A percentile compares a stretch with the other conserved stretches of the same genome.
phyloP scores from a whole-genome alignment of 345 rosid species.

The Mallotus nudiflorus region DNA sequence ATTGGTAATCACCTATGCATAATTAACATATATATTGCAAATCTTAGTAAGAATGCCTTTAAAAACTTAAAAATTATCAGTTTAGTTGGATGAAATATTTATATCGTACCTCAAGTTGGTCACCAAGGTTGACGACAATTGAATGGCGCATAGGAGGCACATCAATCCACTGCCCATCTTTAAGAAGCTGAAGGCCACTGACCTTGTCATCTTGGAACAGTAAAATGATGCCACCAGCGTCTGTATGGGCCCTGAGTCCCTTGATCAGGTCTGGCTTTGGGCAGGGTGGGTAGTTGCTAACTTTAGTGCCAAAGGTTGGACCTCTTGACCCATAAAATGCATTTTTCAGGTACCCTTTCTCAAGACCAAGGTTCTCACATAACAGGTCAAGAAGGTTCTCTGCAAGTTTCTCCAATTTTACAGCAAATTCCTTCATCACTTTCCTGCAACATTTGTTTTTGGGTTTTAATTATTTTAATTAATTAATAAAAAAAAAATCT shows the following conservation, averaged over 20 bases:
- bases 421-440: slow-evolving; percentile 73
- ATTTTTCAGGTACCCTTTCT: slow-evolving; percentile 73
- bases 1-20: slow-evolving; percentile 68
- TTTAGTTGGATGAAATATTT: not conserved
- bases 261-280: slow-evolving; percentile 87
- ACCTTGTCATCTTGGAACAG: slow-evolving; percentile 87
- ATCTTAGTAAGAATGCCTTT: too few relatives aligned
- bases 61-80: too few relatives aligned
- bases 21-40: too few relatives aligned
- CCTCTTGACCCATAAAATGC: slow-evolving; percentile 63
- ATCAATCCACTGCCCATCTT: slow-evolving; percentile 82
- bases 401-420: slow-evolving; percentile 69
- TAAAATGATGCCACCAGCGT: slow-evolving; percentile 93
- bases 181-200: slow-evolving; percentile 93
- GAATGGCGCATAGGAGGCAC: slow-evolving; percentile 96
- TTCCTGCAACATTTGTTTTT: slow-evolving; percentile 38
- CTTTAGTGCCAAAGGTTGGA: slow-evolving; percentile 89
- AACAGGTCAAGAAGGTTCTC: slow-evolving; percentile 74
- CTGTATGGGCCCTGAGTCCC: slow-evolving; percentile 96
- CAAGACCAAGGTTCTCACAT: slow-evolving; percentile 83
- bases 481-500: too few relatives aligned
- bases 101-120: slow-evolving; percentile 77
- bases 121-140: slow-evolving; percentile 90
- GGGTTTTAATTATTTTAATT: too few relatives aligned
- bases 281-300: slow-evolving; percentile 96